Evolutionary conservation across 345 rosid genomes (phyloP).

Genomic region (Durio zibethinus): DNA sequence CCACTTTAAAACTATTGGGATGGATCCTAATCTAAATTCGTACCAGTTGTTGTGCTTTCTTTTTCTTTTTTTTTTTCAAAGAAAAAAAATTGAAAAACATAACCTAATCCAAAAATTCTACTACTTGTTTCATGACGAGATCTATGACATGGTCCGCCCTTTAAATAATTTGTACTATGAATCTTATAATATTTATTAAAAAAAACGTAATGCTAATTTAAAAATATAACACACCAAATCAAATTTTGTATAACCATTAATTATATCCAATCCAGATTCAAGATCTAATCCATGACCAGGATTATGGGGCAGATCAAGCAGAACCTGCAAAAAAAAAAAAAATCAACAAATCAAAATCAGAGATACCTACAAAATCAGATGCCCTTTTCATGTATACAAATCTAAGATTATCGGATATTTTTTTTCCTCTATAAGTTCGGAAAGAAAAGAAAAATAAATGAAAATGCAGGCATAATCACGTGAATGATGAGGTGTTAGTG

Average conservation of each 20-base stretch:
- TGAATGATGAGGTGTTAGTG: neutral
- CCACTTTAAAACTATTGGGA: neutral
- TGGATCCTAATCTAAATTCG: conserved; percentile 26
- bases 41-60: too few species aligned
- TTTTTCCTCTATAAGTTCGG: neutral
- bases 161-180: neutral
- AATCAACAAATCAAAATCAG: neutral
- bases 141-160: conserved; percentile 17
- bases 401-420: neutral
- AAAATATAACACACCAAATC: conserved; percentile 4
- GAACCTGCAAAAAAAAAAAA: neutral
- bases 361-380: conserved; percentile 13
- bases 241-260: conserved; percentile 4
- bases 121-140: conserved; percentile 2
- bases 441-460: neutral
- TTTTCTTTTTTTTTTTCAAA: neutral
- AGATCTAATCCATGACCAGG: conserved; percentile 10
- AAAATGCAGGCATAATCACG: neutral
- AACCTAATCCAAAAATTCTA: neutral
- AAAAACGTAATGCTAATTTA: neutral
- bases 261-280: neutral
- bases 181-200: neutral
- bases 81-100: neutral
- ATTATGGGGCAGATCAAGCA: neutral
- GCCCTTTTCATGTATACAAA: neutral